A percentile compares a stretch with the other conserved stretches of the same genome.
Evolutionary conservation across 1,139 yeast genomes (phyloP).

Genomic region (Candida frijolesensis): DNA sequence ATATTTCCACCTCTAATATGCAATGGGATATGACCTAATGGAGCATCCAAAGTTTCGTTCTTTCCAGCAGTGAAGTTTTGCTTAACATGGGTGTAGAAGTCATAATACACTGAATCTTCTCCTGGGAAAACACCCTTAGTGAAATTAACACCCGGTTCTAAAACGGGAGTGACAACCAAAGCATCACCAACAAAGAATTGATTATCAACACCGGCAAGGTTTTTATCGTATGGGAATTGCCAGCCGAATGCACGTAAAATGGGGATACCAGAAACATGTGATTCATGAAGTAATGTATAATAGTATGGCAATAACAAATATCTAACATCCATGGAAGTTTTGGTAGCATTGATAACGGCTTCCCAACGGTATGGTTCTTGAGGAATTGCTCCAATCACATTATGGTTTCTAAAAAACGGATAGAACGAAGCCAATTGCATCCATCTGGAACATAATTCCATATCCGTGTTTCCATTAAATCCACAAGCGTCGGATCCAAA

Average conservation of each 20-base stretch:
- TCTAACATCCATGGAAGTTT: conserved; percentile 22
- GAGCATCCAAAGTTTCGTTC: conserved; percentile 25
- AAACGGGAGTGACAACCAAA: conserved; percentile 25
- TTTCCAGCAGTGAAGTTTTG: conserved; percentile 23
- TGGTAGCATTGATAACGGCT: conserved; percentile 22
- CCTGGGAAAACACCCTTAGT: conserved; percentile 30
- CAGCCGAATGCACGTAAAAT: conserved; percentile 23
- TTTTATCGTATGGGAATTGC: conserved; percentile 22
- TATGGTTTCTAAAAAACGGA: conserved; percentile 28
- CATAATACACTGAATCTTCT: conserved; percentile 30
- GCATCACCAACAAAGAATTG: conserved; percentile 29
- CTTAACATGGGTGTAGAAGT: conserved; percentile 31
- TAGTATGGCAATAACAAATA: conserved; percentile 25
- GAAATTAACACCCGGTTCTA: conserved; percentile 23
- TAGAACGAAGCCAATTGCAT: conserved; percentile 28
- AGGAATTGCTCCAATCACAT: conserved; percentile 22
- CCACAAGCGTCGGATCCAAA: conserved; percentile 29
- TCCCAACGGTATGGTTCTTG: conserved; percentile 28
- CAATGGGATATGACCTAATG: conserved; percentile 26
- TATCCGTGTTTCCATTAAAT: conserved; percentile 24
- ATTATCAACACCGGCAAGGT: conserved; percentile 20
- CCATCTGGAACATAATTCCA: conserved; percentile 28
- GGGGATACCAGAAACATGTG: conserved; percentile 24
- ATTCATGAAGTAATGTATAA: conserved; percentile 23
- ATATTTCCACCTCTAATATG: conserved; percentile 25